phyloP scores from a whole-genome alignment of 148 eudicot species.

The Chenopodium quinoa region DNA sequence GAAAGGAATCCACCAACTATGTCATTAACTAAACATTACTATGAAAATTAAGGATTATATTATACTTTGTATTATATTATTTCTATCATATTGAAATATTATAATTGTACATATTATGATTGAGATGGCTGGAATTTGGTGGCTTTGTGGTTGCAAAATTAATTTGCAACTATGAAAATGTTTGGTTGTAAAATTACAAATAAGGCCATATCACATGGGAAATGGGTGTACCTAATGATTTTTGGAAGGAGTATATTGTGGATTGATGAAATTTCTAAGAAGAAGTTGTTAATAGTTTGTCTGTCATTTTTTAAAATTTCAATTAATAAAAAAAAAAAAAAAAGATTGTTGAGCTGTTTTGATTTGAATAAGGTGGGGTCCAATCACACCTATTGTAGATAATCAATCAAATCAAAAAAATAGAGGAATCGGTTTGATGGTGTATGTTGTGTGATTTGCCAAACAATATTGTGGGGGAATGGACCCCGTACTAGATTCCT shows the following conservation, averaged over 20 bases:
- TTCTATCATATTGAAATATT: no score
- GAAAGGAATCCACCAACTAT: slow-evolving; percentile 24
- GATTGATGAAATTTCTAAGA: not conserved
- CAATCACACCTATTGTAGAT: not conserved
- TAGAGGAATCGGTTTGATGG: not conserved
- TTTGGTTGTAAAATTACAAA: slow-evolving; percentile 4
- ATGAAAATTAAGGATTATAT: no score
- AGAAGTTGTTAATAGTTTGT: slow-evolving; percentile 8
- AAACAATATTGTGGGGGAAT: not conserved
- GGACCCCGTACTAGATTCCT: slow-evolving; percentile 10
- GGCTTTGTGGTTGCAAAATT: slow-evolving; percentile 7
- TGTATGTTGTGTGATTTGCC: not conserved
- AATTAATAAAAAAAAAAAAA: no score
- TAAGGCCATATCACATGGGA: slow-evolving; percentile 17
- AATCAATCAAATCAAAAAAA: not conserved
- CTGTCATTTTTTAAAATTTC: slow-evolving; percentile 2
- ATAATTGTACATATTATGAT: not conserved
- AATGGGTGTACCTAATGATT: slow-evolving; percentile 21
- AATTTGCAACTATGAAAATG: slow-evolving; percentile 1
- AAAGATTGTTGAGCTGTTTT: slow-evolving; percentile 18
- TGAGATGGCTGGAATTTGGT: slow-evolving; percentile 28
- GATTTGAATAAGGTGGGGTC: slow-evolving; percentile 15
- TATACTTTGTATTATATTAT: no score
- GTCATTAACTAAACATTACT: not conserved
- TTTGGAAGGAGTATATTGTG: not conserved